Conservation (phyloP, 202 grass and related monocot species). For the Zoysia matrella region DNA sequence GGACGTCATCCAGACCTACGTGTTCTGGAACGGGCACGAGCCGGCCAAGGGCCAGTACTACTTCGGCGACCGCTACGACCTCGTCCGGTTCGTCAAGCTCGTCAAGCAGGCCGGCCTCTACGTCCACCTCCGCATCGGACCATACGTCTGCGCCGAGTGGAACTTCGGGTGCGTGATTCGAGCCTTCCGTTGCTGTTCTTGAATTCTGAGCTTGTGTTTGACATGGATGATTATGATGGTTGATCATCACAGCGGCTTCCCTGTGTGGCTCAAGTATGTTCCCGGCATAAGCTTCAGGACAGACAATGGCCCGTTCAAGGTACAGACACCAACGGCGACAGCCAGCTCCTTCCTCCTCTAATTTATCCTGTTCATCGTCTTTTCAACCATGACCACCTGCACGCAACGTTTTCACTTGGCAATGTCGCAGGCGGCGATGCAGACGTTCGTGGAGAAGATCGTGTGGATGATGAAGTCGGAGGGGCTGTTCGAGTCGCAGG, state of each 20-base stretch:
- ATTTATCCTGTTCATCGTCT: neutral
- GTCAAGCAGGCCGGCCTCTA: slow-evolving; percentile 78
- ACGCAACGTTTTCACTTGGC: neutral
- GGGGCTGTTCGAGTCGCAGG: slow-evolving; percentile 80
- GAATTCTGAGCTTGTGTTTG: neutral
- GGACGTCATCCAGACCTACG: slow-evolving; percentile 86
- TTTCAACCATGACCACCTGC: neutral
- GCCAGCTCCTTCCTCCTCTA: neutral
- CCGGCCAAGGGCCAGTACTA: slow-evolving; percentile 84
- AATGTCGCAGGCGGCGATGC: slow-evolving; percentile 74
- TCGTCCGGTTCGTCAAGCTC: slow-evolving; percentile 91
- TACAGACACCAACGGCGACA: slow-evolving; percentile 25
- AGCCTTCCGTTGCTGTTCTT: no score
- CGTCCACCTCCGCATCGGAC: slow-evolving; percentile 93
- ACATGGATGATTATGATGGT: neutral
- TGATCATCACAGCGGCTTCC: slow-evolving; percentile 66
- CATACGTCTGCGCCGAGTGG: slow-evolving; percentile 99
- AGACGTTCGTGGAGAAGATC: slow-evolving; percentile 84
- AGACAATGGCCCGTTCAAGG: slow-evolving; percentile 90
- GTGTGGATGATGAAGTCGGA: slow-evolving; percentile 93
- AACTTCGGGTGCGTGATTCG: slow-evolving; percentile 65
- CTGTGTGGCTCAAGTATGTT: slow-evolving; percentile 94
- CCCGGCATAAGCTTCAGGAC: slow-evolving; percentile 87
- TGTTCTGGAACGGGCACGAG: slow-evolving; percentile 98
- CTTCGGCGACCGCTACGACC: slow-evolving; percentile 87